Base-by-base conservation (phyloP, 164 flowering plant genomes). In the Tetracentron sinense region DNA sequence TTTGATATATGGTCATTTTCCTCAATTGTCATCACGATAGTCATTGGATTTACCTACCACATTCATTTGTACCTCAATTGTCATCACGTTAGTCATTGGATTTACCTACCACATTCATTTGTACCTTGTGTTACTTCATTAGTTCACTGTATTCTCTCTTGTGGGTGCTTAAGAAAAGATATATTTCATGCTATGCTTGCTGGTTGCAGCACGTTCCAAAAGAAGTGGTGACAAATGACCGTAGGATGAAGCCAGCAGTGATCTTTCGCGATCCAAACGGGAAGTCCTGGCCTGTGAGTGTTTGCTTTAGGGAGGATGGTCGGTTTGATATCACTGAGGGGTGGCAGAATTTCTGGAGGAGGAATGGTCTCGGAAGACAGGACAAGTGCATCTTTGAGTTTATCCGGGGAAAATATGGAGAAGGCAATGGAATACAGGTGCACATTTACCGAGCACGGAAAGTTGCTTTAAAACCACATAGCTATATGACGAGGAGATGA, bases 311-410 rank as follows among this genome's bases (percentile, higher is more conserved):
- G 51, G 35, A n/a, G 14, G 67, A 46, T 66, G 57, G 62, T 17
- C 66, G 67, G 17, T 7, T 15, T 21, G 25, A 16, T 19, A 15
- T 54, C n/a, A 2, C 38, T 21, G 23, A 8, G 11, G 68, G 68
- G 31, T 70, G 73, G 73, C 1, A 0, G 6, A 33, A 23, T 54
- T 61, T 70, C 65, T 35, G 46, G 16, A 61, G n/a, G 30, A 51
- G 3, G 3, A 60, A 54, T 46, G 49, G 55, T 2, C 15, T 65
- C 58, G 19, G 15, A 26, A 19, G 14, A 12, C 42, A 42, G 10
- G 74, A 70, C 51, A 20, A 49, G 53, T 70, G 69, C 42, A n/a
- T 48, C n/a, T 52, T 70, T 38, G 66, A 70, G 55, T 65, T 70
- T 16, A 31, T 23, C 4, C 26, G n/a, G 21, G 64, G 53, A 26